Base-by-base conservation (phyloP, 148 eudicot species). In the Hydrangea macrophylla region DNA sequence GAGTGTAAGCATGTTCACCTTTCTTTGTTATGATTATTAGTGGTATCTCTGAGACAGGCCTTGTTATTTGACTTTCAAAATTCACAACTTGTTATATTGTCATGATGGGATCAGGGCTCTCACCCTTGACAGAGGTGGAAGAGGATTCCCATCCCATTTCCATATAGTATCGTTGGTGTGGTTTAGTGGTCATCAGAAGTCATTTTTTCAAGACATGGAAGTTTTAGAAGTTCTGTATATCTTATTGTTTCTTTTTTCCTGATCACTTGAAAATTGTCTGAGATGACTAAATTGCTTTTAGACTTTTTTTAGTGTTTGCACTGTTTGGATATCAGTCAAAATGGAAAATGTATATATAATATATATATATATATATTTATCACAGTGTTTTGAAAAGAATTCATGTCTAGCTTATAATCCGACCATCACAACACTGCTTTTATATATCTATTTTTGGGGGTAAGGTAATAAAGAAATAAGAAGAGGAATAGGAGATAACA, bases 1-100 rank as follows among this genome's bases (percentile, higher is more conserved):
- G 98, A 63, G 92, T 93, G 98, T 93, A 90, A 93, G 98, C 76
- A 63, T 58, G 15, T 58, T 65, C 36, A 35, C 45, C 32, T 24
- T 68, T 37, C 63, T n/a, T 26, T 20, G 66, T 1, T 48, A 36
- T 39, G 27, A 11, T 66, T 18, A 50, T 6, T 50, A 0, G 3
- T 23, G 6, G 15, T 58, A 28, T 53, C 17, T 53, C 24, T 39
- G 58, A 35, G 11, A 26, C 45, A 33, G 27, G 57, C 18, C 32
- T 35, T 17, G 17, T 56, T 30, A 55, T 15, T 22, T 48, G 53
- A 17, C 17, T 18, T 48, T 48, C 22, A 9, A 48, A 22, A 18
- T 48, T 48, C 53, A 48, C 4, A 17, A 17, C 15, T 17, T n/a
- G 17, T 48, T 48, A 18, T 48, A n/a, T 48, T 42, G 2, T 42